Evolutionary conservation across 1,139 yeast species (phyloP).

Genomic region (Geotrichum fermentans): DNA sequence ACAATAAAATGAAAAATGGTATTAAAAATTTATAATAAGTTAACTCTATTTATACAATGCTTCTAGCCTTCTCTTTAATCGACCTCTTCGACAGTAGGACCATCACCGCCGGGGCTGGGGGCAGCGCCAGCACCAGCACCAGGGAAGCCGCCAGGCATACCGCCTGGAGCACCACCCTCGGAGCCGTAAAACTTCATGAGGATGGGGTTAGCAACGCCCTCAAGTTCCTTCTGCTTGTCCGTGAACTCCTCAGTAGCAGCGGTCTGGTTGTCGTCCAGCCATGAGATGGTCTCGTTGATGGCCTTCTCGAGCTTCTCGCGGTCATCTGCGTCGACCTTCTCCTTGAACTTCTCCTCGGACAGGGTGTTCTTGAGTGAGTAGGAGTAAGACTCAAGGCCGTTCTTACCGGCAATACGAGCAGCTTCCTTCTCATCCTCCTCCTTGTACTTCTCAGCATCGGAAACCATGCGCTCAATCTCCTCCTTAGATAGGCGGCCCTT

Average conservation of each 20-base stretch:
- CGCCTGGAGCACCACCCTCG: slow-evolving; percentile 51
- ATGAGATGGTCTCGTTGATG: slow-evolving; percentile 76
- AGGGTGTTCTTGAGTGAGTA: too few relatives aligned
- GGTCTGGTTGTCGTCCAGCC: slow-evolving; percentile 85
- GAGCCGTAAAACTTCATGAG: slow-evolving; percentile 78
- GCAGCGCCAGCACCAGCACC: slow-evolving; percentile 37
- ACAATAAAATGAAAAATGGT: background rate
- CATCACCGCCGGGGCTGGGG: too few relatives aligned
- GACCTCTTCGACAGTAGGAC: slow-evolving; percentile 20
- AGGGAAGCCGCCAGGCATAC: slow-evolving; percentile 61
- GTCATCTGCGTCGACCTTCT: slow-evolving; percentile 73
- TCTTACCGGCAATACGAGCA: slow-evolving; percentile 70
- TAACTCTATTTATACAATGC: too few relatives aligned
- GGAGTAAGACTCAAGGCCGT: slow-evolving; percentile 87
- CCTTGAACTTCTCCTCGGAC: too few relatives aligned
- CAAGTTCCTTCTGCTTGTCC: slow-evolving; percentile 91
- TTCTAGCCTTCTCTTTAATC: too few relatives aligned
- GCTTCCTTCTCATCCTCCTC: slow-evolving; percentile 82
- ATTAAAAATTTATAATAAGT: too few relatives aligned
- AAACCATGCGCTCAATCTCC: slow-evolving; percentile 91
- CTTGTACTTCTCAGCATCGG: slow-evolving; percentile 82
- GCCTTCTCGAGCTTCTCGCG: slow-evolving; percentile 74
- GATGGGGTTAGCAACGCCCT: slow-evolving; percentile 89
- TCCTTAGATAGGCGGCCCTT: too few relatives aligned
- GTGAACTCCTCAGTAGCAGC: slow-evolving; percentile 83